Conservation (phyloP, 441 rosid species). For the Jatropha podagrica region DNA sequence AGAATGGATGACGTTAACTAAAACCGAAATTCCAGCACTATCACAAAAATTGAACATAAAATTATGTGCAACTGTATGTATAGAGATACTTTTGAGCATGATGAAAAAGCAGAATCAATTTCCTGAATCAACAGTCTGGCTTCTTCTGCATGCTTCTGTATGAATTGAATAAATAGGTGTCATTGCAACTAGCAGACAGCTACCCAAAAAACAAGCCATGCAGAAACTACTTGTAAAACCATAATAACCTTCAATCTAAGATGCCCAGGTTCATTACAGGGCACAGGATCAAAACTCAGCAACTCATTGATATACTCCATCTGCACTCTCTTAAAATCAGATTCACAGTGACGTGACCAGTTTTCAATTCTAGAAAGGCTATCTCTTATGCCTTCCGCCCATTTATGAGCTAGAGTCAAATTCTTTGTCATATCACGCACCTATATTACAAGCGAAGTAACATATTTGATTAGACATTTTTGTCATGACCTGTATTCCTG, state of each 20-base stretch:
- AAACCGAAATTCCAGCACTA: slow-evolving; percentile 15
- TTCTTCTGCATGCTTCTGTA: slow-evolving; percentile 66
- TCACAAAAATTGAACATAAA: slow-evolving; percentile 13
- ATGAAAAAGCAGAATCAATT: slow-evolving; percentile 54
- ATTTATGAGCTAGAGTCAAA: slow-evolving; percentile 54
- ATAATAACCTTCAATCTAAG: slow-evolving; percentile 68
- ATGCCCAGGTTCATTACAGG: slow-evolving; percentile 67
- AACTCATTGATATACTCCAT: slow-evolving; percentile 51
- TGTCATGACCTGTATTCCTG: slow-evolving; percentile 23
- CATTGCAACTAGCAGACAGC: slow-evolving; percentile 13
- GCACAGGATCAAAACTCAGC: slow-evolving; percentile 55
- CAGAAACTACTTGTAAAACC: slow-evolving; percentile 24
- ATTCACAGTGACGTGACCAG: slow-evolving; percentile 34
- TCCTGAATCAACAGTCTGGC: slow-evolving; percentile 61
- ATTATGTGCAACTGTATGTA: not conserved
- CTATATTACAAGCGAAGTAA: slow-evolving; percentile 38
- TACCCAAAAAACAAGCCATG: slow-evolving; percentile 1
- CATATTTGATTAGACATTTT: slow-evolving; percentile 14
- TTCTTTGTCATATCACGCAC: slow-evolving; percentile 63
- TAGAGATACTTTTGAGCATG: slow-evolving; percentile 45
- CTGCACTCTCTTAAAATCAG: slow-evolving; percentile 46
- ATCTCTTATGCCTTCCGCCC: slow-evolving; percentile 72
- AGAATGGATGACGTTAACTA: slow-evolving; percentile 15
- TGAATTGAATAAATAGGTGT: slow-evolving; percentile 19
- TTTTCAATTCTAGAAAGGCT: slow-evolving; percentile 56